phyloP scores from a whole-genome alignment of 768 basidiomycete species.

The Trametes cingulata region DNA sequence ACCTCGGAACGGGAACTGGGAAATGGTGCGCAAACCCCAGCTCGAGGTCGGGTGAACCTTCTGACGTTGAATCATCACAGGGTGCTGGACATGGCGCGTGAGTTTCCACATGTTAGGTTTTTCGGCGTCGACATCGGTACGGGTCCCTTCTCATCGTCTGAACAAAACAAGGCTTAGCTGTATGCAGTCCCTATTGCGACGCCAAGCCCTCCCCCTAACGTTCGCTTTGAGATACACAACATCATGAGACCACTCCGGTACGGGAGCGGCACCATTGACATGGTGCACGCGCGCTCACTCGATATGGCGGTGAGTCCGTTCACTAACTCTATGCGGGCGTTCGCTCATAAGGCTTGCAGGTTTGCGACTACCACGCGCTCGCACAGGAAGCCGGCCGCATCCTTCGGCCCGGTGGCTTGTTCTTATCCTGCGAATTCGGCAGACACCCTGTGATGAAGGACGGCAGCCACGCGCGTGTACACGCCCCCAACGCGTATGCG shows the following conservation, averaged over 20 bases:
- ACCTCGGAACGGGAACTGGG: conserved; percentile 78
- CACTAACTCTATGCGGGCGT: conserved; percentile 5
- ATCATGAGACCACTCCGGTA: conserved; percentile 55
- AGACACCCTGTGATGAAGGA: conserved; percentile 42
- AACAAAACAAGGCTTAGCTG: background rate
- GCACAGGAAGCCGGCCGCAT: conserved; percentile 62
- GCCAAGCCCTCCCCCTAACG: conserved; percentile 58
- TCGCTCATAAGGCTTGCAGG: conserved; percentile 41
- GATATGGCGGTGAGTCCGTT: conserved; percentile 55
- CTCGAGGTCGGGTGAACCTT: background rate
- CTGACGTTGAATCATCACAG: conserved; percentile 38
- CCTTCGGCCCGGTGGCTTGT: conserved; percentile 69
- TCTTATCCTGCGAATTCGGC: conserved; percentile 64
- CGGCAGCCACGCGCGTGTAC: conserved; percentile 11
- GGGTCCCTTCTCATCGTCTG: conserved; percentile 24
- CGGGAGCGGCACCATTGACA: conserved; percentile 53
- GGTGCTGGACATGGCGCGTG: conserved; percentile 71
- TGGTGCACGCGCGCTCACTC: conserved; percentile 65
- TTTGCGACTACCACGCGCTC: conserved; percentile 52
- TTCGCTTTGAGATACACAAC: conserved; percentile 67
- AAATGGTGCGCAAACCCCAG: conserved; percentile 50
- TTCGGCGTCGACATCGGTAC: conserved; percentile 77
- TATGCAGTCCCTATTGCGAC: conserved; percentile 69
- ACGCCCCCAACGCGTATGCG: conserved; percentile 26
- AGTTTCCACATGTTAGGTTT: conserved; percentile 66